Base-by-base conservation (phyloP, 495 filamentous ascomycete genomes). In the Xylaria venustula region DNA sequence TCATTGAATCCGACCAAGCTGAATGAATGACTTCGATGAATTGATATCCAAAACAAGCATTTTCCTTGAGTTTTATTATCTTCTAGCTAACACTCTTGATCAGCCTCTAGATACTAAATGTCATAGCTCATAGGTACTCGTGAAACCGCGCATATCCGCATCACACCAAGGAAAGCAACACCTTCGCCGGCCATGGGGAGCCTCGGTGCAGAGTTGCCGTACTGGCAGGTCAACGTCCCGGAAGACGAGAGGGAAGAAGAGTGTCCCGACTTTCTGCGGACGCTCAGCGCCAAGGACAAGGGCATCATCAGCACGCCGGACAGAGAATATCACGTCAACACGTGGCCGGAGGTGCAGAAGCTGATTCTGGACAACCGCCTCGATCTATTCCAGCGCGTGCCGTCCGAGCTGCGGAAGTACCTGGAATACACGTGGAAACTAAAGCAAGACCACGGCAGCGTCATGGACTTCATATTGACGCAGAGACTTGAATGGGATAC, bases 181-280 rank as follows among this genome's bases (percentile, higher is more conserved):
- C n/a, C n/a, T n/a, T n/a, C n/a, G n/a, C 30, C 11, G 30, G 30
- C 50, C 37, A 75, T 72, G 70, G 73, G 70, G 47, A 69, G 69
- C 30, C 20, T 61, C 3, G 23, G 46, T 7, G 12, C 41, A 1
- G 48, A 20, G 36, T 67, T 87, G 17, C 88, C 89, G 1, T 96
- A 88, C 77, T 96, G 90, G 90, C 84, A 90, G 42, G 79, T 90
- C 63, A 95, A 96, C 71, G 73, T 94, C 15, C 87, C 89, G 3
- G 75, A 71, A 17, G 64, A 75, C 22, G 71, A 85, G 64, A 82
- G 89, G 74, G 83, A 85, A 5, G 64, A 70, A 14, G 77, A 83
- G 28, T 95, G 91, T 66, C 92, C 92, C 0, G 78, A 79, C 26
- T 93, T 84, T 71, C 82, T 96, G 41, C 68, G 65, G 20, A 75